Evolutionary conservation across 1,139 yeast species (phyloP).

Genomic region (Zygotorulaspora mrakii): DNA sequence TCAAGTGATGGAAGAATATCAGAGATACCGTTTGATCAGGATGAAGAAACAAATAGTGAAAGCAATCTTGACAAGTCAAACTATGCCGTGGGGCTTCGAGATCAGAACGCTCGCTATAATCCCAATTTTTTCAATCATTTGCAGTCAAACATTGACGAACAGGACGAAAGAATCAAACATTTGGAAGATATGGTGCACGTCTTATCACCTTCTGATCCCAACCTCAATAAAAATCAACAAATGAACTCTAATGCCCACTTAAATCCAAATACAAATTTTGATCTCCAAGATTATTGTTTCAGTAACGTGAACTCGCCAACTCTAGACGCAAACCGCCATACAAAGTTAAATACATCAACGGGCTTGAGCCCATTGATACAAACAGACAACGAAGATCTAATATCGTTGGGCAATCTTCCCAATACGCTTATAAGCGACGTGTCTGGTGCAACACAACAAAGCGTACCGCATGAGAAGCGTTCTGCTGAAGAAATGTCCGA

Average conservation of each 20-base stretch:
- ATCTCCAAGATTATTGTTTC: constrained; percentile 17
- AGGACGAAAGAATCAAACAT: constrained; percentile 34
- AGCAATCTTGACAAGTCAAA: not conserved
- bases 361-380: constrained; percentile 2
- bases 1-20: constrained; percentile 22
- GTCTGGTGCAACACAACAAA: not conserved
- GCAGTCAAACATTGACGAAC: constrained; percentile 33
- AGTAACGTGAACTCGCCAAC: constrained; percentile 6
- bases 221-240: not conserved
- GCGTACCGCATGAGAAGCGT: not conserved
- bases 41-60: constrained; percentile 14
- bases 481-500: constrained; percentile 1
- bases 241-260: constrained; percentile 1
- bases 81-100: constrained; percentile 3
- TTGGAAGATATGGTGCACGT: constrained; percentile 28
- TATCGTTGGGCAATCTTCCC: constrained; percentile 1
- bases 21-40: constrained; percentile 30
- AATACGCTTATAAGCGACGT: not conserved
- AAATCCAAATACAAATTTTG: constrained; percentile 9
- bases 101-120: constrained; percentile 1
- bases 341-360: not conserved
- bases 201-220: constrained; percentile 15
- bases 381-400: constrained; percentile 2
- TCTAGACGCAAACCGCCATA: constrained; percentile 1
- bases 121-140: constrained; percentile 21